Evolutionary conservation across 768 basidiomycete genomes (phyloP), one percentile per base, ranked within the genome.

Genomic region (Infundibulicybe gibba): DNA sequence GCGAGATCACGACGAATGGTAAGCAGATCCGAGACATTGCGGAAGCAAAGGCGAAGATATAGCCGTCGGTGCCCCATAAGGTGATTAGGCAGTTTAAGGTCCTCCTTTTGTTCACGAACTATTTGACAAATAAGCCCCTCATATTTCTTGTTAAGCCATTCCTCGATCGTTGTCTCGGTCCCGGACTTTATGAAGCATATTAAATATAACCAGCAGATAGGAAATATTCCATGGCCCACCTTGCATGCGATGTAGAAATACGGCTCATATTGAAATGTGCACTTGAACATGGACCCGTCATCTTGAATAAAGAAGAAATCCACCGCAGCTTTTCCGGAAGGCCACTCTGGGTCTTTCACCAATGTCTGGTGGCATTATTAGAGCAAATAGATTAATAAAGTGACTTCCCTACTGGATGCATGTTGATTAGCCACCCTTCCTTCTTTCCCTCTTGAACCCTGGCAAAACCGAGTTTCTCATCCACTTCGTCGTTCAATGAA

Each of bases 251-350:
- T 90, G 50, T 75, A 78, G 60, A 99, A 97, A 65, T 99, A 98
- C 0, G 97, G 95, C 60, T 98, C 95, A 59, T 94, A 95, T 47
- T 81, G 78, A 51, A 87, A 75, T 5, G 95, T 98, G 54, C 82
- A 85, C 65, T 98, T 99, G 77, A 99, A 98, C 84, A 90, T 90
- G 19, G 81, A 81, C 5, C 97, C 97, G 49, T 98, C 94, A 58
- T 97, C 94, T 69, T 97, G 85, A 53, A 99, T 92, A 59, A 99
- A 98, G 63, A 95, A 98, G 55, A 83, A 95, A 56, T 99, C 94
- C 11, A 99, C 94, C 6, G 87, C 97, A 2, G 92, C 85, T 55
- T 81, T 83, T 15, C 94, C 97, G 8, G 80, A 80, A 5, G 90
- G 80, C 74, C 85, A 85, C 37, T 90, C 85, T 5, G 92, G 69